Conservation (phyloP, 1,139 yeast species). For the Yamadazyma buinensis region DNA sequence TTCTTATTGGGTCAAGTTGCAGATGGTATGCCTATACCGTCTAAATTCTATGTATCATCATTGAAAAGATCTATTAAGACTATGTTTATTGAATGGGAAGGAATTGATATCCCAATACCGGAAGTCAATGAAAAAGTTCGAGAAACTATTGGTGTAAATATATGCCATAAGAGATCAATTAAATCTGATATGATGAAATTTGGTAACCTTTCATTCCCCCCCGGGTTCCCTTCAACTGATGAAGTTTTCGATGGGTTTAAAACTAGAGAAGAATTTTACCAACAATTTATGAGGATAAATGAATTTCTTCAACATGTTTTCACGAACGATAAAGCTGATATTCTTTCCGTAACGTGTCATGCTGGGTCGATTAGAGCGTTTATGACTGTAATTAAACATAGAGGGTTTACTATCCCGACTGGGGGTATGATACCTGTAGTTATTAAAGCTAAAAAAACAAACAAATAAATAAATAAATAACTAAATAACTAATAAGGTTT, state of each 20-base stretch:
- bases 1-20: conserved; percentile 43
- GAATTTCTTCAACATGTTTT: conserved; percentile 50
- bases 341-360: conserved; percentile 56
- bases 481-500: conserved; percentile 45
- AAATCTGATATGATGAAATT: conserved; percentile 20
- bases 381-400: conserved; percentile 54
- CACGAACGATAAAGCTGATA: conserved; percentile 27
- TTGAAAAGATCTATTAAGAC: conserved; percentile 62
- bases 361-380: conserved; percentile 63
- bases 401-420: conserved; percentile 54
- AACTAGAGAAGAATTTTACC: conserved; percentile 27
- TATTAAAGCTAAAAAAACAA: conserved; percentile 31
- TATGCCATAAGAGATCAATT: conserved; percentile 59
- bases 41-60: conserved; percentile 58
- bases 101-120: conserved; percentile 33
- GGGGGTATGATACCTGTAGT: conserved; percentile 69
- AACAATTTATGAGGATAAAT: conserved; percentile 50
- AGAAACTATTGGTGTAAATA: conserved; percentile 65
- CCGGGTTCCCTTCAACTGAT: conserved; percentile 48
- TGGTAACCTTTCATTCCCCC: conserved; percentile 34
- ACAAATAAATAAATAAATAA: too few species aligned
- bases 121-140: conserved; percentile 52
- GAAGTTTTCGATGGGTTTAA: conserved; percentile 36
- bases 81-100: conserved; percentile 55
- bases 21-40: conserved; percentile 53